Base-by-base conservation (phyloP, 179 eudicot species). In the Spinacia oleracea region DNA sequence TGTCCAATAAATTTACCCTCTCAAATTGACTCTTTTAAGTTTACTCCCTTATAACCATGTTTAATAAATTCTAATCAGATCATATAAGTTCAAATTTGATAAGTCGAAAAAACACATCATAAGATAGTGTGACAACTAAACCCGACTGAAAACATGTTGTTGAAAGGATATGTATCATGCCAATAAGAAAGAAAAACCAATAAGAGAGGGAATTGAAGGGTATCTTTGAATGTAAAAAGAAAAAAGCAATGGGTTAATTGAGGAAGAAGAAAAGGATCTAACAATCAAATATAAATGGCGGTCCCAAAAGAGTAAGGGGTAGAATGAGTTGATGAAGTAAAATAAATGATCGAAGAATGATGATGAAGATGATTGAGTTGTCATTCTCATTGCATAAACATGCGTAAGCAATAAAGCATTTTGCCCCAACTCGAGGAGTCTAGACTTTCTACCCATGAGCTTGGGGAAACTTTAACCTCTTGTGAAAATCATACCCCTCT, bases 221-320 rank as follows among this genome's bases (percentile, higher is more conserved):
- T 55, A 78, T 78, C 68, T 67, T 77, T 77, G 50, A 66, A 16
- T 15, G 9, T 48, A 43, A 31, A 0, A 34, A 59, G 2, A 0
- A 21, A 48, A 12, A 62, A 65, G 74, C 48, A 2, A 42, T 40
- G 58, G 40, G 43, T 56, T 56, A 20, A 63, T 35, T 74, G 59
- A 58, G 83, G 70, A 70, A 31, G 45, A 48, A 67, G 78, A 70
- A 76, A 81, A 81, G 32, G 58, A 21, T 14, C 20, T 72, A 31
- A 18, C n/a, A 31, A 45, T 25, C 15, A 23, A 23, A n/a, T 15
- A 68, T 58, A 3, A 70, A 70, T 76, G 80, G 84, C 73, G 80
- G 84, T 81, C 84, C 84, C 77, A 48, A 81, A 70, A 81, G 80
- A 29, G 73, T 60, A 81, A 70, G 76, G 80, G n/a, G 73, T 60